A percentile compares a stretch with the other conserved stretches of the same genome.
These are phyloP conservation scores for Colletotrichum salicis DNA, from an alignment of 2,329 filamentous ascomycete genomes.

Conservation along the genomic window DNA sequence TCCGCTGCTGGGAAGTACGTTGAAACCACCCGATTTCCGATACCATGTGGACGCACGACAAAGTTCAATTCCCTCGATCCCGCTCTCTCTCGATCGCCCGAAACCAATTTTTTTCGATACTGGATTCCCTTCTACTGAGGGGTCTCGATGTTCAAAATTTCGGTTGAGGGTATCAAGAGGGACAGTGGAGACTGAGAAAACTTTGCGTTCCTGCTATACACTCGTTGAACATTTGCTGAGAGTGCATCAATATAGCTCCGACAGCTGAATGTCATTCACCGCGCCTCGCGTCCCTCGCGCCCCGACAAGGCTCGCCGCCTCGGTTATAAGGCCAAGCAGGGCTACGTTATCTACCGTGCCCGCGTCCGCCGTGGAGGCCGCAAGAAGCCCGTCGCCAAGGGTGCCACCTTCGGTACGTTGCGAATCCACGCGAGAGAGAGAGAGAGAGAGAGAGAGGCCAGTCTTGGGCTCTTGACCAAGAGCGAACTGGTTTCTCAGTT, in stretches of 20 bases:
- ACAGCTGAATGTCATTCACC: constrained; percentile 99
- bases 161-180: constrained; percentile 2
- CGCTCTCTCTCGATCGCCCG: constrained; percentile 26
- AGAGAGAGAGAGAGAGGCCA: too few relatives aligned
- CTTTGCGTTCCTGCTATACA: constrained; percentile 81
- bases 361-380: constrained; percentile 98
- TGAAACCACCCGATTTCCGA: constrained; percentile 53
- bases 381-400: constrained; percentile 96
- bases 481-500: neutral
- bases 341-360: constrained; percentile 99
- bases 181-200: constrained; percentile 37
- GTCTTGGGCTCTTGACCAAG: neutral
- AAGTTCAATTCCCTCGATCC: constrained; percentile 25
- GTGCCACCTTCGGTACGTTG: constrained; percentile 94
- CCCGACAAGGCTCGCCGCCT: constrained; percentile 99
- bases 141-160: neutral
- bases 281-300: constrained; percentile 95
- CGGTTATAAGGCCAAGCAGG: constrained; percentile 99
- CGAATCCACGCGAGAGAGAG: neutral
- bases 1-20: constrained; percentile 99
- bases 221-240: constrained; percentile 99
- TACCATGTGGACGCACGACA: constrained; percentile 47
- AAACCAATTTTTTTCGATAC: constrained; percentile 4
- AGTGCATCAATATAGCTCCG: constrained; percentile 99
- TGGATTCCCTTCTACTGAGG: neutral